Conservation (phyloP, 2,329 filamentous ascomycete species). For the Arachnopeziza araneosa region DNA sequence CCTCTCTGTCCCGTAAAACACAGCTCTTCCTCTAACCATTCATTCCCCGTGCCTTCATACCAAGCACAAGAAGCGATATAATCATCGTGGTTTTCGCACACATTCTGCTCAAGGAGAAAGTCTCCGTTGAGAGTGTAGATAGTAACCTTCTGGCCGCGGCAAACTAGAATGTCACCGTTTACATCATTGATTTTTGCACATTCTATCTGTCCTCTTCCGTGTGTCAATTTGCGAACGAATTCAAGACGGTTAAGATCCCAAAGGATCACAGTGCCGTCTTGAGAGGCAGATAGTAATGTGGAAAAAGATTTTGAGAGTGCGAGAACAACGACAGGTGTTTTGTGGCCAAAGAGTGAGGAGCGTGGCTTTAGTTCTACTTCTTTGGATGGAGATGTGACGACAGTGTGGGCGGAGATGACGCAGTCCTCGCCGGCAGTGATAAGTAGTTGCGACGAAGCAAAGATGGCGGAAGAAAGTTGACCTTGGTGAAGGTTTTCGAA, state of each 20-base stretch:
- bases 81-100: constrained; percentile 69
- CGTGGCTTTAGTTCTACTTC: constrained; percentile 73
- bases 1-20: constrained; percentile 83
- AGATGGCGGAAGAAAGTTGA: constrained; percentile 75
- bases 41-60: constrained; percentile 87
- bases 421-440: constrained; percentile 92
- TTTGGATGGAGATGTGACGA: constrained; percentile 58
- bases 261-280: constrained; percentile 75
- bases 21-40: constrained; percentile 83
- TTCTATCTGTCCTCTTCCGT: constrained; percentile 50
- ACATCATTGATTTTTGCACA: constrained; percentile 86
- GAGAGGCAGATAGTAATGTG: constrained; percentile 76
- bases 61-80: constrained; percentile 78
- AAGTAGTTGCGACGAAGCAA: constrained; percentile 84
- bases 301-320: constrained; percentile 85
- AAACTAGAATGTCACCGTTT: constrained; percentile 83
- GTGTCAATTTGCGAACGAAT: constrained; percentile 71
- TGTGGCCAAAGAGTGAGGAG: constrained; percentile 85
- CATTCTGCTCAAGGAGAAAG: constrained; percentile 72
- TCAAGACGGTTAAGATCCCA: constrained; percentile 93
- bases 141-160: constrained; percentile 66
- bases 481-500: constrained; percentile 93
- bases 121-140: constrained; percentile 88
- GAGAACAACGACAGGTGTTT: constrained; percentile 72
- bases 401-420: constrained; percentile 77